phyloP scores from a whole-genome alignment of 768 basidiomycete genomes.

The Cystobasidiopsis lactophilus region DNA sequence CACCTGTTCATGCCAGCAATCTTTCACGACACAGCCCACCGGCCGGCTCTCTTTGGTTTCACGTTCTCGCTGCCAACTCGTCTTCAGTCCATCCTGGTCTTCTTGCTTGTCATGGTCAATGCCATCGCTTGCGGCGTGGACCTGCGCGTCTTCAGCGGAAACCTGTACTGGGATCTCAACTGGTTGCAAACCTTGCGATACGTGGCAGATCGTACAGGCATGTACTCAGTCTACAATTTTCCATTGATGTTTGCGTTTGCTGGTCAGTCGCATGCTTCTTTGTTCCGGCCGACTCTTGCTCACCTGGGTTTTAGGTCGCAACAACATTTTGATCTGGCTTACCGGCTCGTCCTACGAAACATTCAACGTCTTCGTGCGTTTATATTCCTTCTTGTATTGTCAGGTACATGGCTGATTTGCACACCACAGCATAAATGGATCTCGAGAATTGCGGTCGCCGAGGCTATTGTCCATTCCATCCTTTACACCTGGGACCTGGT shows the following conservation, averaged over 20 bases:
- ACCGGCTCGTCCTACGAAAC: not conserved
- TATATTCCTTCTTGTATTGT: no score
- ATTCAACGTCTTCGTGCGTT: conserved; percentile 1
- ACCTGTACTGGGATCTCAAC: not conserved
- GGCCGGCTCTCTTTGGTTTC: not conserved
- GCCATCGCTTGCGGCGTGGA: not conserved
- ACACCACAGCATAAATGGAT: not conserved
- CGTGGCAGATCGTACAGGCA: not conserved
- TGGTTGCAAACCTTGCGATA: not conserved
- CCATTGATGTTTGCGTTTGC: not conserved
- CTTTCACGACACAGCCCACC: not conserved
- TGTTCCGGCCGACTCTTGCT: not conserved
- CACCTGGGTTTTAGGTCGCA: not conserved
- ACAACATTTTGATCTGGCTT: not conserved
- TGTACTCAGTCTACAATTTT: not conserved
- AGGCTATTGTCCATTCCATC: not conserved
- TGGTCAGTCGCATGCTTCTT: not conserved
- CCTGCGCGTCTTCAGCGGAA: not conserved
- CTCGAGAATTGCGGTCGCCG: not conserved
- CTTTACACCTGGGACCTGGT: not conserved
- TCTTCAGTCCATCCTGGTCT: not conserved
- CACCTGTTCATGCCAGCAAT: not conserved
- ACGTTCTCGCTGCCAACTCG: conserved; percentile 1
- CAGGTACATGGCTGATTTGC: no score
- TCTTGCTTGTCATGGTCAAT: not conserved